A percentile compares a stretch with the other conserved stretches of the same genome.
These are phyloP conservation scores for Botrytis squamosa DNA, from an alignment of 2,329 filamentous ascomycete genomes.

Conservation along the genomic window DNA sequence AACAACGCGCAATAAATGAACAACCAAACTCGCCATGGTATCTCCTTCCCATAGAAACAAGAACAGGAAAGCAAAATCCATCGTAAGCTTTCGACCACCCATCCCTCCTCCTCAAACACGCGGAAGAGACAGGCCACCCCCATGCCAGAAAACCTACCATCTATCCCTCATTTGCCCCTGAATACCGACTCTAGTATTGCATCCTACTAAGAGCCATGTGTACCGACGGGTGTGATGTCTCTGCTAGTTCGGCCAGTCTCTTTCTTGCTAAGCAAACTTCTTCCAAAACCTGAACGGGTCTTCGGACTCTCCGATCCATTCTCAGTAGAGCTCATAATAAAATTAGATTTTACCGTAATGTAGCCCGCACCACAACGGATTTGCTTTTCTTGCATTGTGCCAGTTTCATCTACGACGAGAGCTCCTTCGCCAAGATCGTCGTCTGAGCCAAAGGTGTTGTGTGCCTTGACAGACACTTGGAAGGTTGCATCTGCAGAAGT, in stretches of 20 bases:
- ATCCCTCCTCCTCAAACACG: not conserved
- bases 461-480: conserved; percentile 80
- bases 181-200: not conserved
- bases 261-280: conserved; percentile 56
- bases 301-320: conserved; percentile 44
- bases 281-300: conserved; percentile 42
- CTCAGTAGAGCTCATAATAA: conserved; percentile 52
- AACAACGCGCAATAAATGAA: not conserved
- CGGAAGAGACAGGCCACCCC: not conserved
- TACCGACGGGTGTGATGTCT: conserved; percentile 44
- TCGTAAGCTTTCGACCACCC: not conserved
- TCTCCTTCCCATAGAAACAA: conserved; percentile 3
- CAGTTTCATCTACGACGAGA: conserved; percentile 89
- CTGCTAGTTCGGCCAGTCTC: conserved; percentile 38
- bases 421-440: conserved; percentile 78
- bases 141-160: not conserved
- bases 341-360: conserved; percentile 73
- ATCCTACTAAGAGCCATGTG: not conserved
- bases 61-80: not conserved
- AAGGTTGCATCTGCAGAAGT: conserved; percentile 84
- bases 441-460: conserved; percentile 80
- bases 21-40: conserved; percentile 6
- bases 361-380: conserved; percentile 71
- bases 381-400: conserved; percentile 66
- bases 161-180: not conserved